Conservation (phyloP, 108 stramenopile species). For the Nitzschia putrida region DNA sequence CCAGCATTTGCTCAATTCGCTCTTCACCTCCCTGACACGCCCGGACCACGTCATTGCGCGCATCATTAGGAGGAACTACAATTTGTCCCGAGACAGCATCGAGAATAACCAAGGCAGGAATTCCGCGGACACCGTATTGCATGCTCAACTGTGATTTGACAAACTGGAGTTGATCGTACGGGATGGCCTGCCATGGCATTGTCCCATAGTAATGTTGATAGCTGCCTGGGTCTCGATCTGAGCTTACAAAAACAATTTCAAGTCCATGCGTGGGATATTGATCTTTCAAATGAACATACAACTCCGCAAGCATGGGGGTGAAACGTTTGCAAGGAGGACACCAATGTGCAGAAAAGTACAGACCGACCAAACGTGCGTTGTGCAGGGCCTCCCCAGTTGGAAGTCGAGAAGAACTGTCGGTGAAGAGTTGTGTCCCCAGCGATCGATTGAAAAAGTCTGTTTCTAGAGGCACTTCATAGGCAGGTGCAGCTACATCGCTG, state of each 20-base stretch:
- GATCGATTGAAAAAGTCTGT: slow-evolving; percentile 59
- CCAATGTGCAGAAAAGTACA: slow-evolving; percentile 93
- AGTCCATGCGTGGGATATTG: slow-evolving; percentile 67
- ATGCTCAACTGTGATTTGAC: slow-evolving; percentile 25
- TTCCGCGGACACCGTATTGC: slow-evolving; percentile 68
- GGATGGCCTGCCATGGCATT: slow-evolving; percentile 82
- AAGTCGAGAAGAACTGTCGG: slow-evolving; percentile 24
- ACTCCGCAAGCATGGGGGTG: slow-evolving; percentile 86
- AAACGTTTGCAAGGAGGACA: slow-evolving; percentile 87
- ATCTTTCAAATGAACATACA: slow-evolving; percentile 73
- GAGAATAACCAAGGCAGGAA: slow-evolving; percentile 74
- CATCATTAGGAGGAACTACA: slow-evolving; percentile 50
- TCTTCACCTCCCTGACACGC: slow-evolving; percentile 71
- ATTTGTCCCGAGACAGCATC: slow-evolving; percentile 77
- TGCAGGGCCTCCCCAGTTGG: slow-evolving; percentile 47
- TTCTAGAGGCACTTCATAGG: slow-evolving; percentile 70
- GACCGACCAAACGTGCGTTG: slow-evolving; percentile 77
- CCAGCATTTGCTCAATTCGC: slow-evolving; percentile 57
- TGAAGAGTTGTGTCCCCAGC: slow-evolving; percentile 59
- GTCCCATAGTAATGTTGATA: slow-evolving; percentile 63
- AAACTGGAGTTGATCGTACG: slow-evolving; percentile 53
- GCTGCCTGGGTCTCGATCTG: slow-evolving; percentile 70
- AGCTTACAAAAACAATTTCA: slow-evolving; percentile 92
- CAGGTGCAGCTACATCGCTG: slow-evolving; percentile 7
- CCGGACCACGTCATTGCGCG: slow-evolving; percentile 58